These are phyloP conservation scores for Paraphoma chrysanthemicola DNA, from an alignment of 2,329 filamentous ascomycete species.

Conservation along the genomic window DNA sequence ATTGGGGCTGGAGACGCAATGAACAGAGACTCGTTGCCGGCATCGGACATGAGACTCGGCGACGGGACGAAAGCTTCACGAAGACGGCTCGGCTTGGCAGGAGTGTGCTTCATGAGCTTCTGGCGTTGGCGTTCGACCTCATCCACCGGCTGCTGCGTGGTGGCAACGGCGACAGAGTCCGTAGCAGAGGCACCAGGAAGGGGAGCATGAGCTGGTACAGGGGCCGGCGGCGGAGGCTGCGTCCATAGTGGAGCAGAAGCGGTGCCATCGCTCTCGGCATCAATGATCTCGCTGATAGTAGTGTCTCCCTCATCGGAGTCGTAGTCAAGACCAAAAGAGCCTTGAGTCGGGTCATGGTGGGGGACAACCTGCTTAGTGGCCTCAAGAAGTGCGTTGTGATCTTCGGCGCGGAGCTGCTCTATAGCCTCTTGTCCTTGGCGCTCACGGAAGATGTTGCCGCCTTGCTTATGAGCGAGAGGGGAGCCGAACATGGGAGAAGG, in stretches of 20 bases:
- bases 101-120: conserved; percentile 42
- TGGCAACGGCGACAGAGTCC: conserved; percentile 8
- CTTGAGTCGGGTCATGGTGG: conserved; percentile 15
- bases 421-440: conserved; percentile 23
- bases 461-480: conserved; percentile 19
- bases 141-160: conserved; percentile 22
- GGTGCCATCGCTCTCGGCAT: conserved; percentile 16
- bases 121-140: conserved; percentile 38
- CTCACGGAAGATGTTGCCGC: conserved; percentile 39
- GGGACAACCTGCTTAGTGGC: conserved; percentile 14
- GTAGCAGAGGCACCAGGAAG: conserved; percentile 26
- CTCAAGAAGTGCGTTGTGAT: conserved; percentile 21
- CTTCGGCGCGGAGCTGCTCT: conserved; percentile 16
- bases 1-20: conserved; percentile 22
- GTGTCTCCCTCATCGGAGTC: conserved; percentile 29
- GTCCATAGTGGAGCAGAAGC: conserved; percentile 35
- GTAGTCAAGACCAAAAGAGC: conserved; percentile 33
- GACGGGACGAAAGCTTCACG: conserved; percentile 42
- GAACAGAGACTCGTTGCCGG: conserved; percentile 28
- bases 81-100: conserved; percentile 42
- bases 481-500: conserved; percentile 43
- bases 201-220: conserved; percentile 42
- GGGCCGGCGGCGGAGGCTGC: conserved; percentile 44
- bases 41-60: conserved; percentile 37
- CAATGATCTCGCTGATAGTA: conserved; percentile 17